phyloP scores from a whole-genome alignment of 306 rosid genomes.

The Hippophae rhamnoides region DNA sequence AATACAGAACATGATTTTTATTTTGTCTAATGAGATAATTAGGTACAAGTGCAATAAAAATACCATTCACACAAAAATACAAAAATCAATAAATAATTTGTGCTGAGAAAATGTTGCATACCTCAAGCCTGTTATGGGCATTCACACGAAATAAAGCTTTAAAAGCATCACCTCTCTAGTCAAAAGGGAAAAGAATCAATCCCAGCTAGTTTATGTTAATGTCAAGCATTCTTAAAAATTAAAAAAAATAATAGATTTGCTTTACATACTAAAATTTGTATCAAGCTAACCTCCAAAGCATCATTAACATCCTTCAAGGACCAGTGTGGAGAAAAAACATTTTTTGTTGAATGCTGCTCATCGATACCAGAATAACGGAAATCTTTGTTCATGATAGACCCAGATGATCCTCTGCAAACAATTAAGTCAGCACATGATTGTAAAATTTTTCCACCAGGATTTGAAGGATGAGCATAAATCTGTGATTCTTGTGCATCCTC shows the following conservation, averaged over 20 bases:
- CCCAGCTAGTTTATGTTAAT: neutral
- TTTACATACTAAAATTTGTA: neutral
- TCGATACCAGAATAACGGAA: slow-evolving; percentile 19
- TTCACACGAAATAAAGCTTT: slow-evolving; percentile 73
- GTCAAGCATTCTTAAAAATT: neutral
- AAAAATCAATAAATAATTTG: neutral
- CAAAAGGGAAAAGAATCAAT: slow-evolving; percentile 15
- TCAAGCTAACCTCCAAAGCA: slow-evolving; percentile 54
- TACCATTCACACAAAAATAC: neutral
- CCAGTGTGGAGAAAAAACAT: slow-evolving; percentile 58
- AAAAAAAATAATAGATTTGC: neutral
- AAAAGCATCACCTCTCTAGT: slow-evolving; percentile 67
- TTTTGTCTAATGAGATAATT: neutral
- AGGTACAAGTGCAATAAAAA: slow-evolving; percentile 4
- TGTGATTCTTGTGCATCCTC: slow-evolving; percentile 20
- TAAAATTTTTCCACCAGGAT: slow-evolving; percentile 22
- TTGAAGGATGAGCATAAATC: slow-evolving; percentile 7
- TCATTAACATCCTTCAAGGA: slow-evolving; percentile 47
- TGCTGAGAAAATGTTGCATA: slow-evolving; percentile 16
- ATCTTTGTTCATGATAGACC: slow-evolving; percentile 26
- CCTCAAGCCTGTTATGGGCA: slow-evolving; percentile 80
- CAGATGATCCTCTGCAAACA: slow-evolving; percentile 20
- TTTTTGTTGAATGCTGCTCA: slow-evolving; percentile 20
- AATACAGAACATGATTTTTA: slow-evolving; percentile 1
- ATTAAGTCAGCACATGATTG: slow-evolving; percentile 26